Percentiles rank a stretch among this genome's conserved stretches.
These are phyloP conservation scores for Sextonia rubra DNA, from an alignment of 164 flowering plant genomes.

Conservation along the genomic window DNA sequence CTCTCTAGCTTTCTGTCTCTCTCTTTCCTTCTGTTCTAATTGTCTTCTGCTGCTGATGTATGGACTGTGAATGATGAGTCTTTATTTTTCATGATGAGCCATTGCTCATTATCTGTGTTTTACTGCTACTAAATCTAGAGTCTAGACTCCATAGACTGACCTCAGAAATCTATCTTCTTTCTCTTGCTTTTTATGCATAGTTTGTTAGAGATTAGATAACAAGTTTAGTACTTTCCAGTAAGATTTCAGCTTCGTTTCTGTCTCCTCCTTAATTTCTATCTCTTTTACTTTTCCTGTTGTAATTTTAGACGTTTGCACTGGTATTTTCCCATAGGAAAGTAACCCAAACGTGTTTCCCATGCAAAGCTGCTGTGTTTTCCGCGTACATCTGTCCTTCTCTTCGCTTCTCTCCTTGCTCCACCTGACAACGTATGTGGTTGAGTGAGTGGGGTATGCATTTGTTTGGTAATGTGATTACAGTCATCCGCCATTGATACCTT, in stretches of 20 bases:
- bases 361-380: constrained; percentile 20
- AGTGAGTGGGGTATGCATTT: constrained; percentile 7
- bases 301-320: background rate
- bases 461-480: background rate
- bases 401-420: background rate
- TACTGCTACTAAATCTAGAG: background rate
- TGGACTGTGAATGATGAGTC: background rate
- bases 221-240: background rate
- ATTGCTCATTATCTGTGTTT: constrained; percentile 11
- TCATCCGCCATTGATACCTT: background rate
- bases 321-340: constrained; percentile 13
- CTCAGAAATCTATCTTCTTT: background rate
- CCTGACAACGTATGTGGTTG: background rate
- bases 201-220: background rate
- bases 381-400: constrained; percentile 22
- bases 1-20: background rate
- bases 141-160: too few species aligned
- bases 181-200: background rate
- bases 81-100: constrained; percentile 20
- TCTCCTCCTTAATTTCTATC: background rate
- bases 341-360: constrained; percentile 22
- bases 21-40: background rate
- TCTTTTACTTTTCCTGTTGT: background rate
- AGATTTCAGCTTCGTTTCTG: background rate
- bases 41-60: constrained; percentile 6